Conservation (phyloP, 2,329 filamentous ascomycete genomes). For the Cryphonectria naterciae region DNA sequence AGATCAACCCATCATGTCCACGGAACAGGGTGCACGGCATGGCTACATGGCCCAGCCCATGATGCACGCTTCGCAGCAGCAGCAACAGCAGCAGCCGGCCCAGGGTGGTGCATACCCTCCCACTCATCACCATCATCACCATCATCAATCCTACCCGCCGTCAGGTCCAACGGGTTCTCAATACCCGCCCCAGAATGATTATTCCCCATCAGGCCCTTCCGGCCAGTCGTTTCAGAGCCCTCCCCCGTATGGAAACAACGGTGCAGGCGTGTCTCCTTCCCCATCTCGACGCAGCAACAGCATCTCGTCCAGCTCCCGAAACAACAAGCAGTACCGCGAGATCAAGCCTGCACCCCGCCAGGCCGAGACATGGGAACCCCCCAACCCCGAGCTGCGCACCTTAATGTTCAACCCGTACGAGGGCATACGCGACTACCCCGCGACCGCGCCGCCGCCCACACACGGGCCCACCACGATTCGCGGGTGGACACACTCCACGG, state of each 20-base stretch:
- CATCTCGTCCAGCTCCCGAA: slow-evolving; percentile 38
- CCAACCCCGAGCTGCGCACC: slow-evolving; percentile 57
- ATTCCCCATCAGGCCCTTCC: slow-evolving; percentile 13
- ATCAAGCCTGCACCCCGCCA: slow-evolving; percentile 60
- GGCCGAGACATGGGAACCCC: slow-evolving; percentile 52
- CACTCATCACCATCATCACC: too few relatives aligned
- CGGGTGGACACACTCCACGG: slow-evolving; percentile 58
- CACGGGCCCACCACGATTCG: slow-evolving; percentile 60
- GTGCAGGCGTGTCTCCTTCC: slow-evolving; percentile 36
- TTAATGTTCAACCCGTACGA: slow-evolving; percentile 59
- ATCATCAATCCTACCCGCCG: slow-evolving; percentile 20
- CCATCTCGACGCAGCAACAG: slow-evolving; percentile 37
- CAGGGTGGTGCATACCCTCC: slow-evolving; percentile 12
- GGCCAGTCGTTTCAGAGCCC: slow-evolving; percentile 26
- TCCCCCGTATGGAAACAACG: slow-evolving; percentile 22
- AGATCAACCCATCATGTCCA: slow-evolving; percentile 29
- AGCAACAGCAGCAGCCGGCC: not conserved
- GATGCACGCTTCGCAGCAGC: slow-evolving; percentile 24
- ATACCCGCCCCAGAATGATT: slow-evolving; percentile 14
- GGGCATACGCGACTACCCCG: slow-evolving; percentile 61
- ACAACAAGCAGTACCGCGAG: slow-evolving; percentile 53
- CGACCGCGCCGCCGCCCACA: slow-evolving; percentile 58
- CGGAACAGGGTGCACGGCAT: slow-evolving; percentile 23
- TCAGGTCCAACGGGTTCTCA: slow-evolving; percentile 13
- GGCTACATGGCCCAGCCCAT: slow-evolving; percentile 27